Evolutionary conservation across 2,329 filamentous ascomycete genomes (phyloP), one percentile per base, ranked within the genome.

Genomic region (Penicillium brasilianum): DNA sequence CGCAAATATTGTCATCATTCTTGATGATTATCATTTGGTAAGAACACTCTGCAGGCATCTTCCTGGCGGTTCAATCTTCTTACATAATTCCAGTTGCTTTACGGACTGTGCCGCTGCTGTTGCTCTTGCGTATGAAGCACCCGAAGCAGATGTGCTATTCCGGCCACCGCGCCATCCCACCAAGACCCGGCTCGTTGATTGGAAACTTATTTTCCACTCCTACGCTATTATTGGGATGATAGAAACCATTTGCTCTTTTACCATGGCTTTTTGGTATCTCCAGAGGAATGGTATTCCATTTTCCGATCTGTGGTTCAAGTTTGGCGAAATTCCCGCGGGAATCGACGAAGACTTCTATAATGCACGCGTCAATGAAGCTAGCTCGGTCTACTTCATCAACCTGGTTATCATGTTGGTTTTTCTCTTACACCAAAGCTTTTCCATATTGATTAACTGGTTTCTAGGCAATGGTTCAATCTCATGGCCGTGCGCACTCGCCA

Each of bases 351-450:
- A 85, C 49, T 84, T 82, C 58, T 85, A 88, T 69, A 78, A 77
- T 0, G 74, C 79, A 30, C 82, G 85, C 63, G 77, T 90, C 25
- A 89, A 88, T 64, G 82, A 85, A 62, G 89, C 89, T 0, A 89
- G 85, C 39, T 90, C 87, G 16, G 88, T 94, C 61, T 93, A 93
- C 76, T 93, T 93, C 69, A 85, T 93, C 66, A 93, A 88, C 61
- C 79, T 94, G 22, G 90, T 94, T 2, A 87, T 93, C 52, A 92
- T 93, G 89, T 85, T 80, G 74, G 83, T 73, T 50, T 1, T 25
- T n/a, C 8, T 16, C 11, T 18, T 8, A 20, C 4, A 30, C 4
- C 2, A 34, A 11, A 5, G 1, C 48, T 0, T 36, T 16, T 43
- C 30, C 52, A n/a, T 18, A 32, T 8, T n/a, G 14, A 20, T 57